Evolutionary conservation across 2,329 filamentous ascomycete genomes (phyloP), one percentile per base, ranked within the genome.

Genomic region (Botrytis porri): DNA sequence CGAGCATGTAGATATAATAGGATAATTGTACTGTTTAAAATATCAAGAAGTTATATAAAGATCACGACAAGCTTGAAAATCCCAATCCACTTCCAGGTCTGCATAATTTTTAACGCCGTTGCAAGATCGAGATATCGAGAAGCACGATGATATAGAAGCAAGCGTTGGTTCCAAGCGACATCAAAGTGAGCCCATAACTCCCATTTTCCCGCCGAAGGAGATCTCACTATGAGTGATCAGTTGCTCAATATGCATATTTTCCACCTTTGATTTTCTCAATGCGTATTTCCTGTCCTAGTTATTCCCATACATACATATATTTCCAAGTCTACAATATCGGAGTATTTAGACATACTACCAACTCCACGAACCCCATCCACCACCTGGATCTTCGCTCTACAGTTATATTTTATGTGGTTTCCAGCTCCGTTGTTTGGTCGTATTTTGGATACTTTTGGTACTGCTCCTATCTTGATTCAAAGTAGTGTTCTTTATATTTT

Each of bases 391-490:
- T 64, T 70, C 18, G 69, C 67, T 8, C 35, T 74, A 14, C 71
- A 73, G 29, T 8, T 70, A 63, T 73, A 48, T 60, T 60, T 73
- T 3, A 74, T 74, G 73, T 74, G 64, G 48, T n/a, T 73, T n/a
- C 76, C 85, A 75, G 88, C 89, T 0, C 88, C 88, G 0, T 76
- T 92, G 14, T 85, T 90, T 22, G 91, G 91, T 2, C 87, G 86
- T 60, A 62, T 90, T 0, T 90, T 86, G 75, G 91, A 93, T 77
- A 86, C 83, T 90, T 86, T 48, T 35, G 90, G 91, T 0, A 88
- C 90, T 0, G 84, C 86, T 32, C 85, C 82, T 59, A 80, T 92
- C 1, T 78, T 90, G 1, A 54, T 88, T 1, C 78, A 79, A 18
- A 88, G 88, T 29, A 85, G 83, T 0, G 80, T 90, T 67, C 78